phyloP scores from a whole-genome alignment of 164 flowering plant genomes.

The Nymphaea thermarum region DNA sequence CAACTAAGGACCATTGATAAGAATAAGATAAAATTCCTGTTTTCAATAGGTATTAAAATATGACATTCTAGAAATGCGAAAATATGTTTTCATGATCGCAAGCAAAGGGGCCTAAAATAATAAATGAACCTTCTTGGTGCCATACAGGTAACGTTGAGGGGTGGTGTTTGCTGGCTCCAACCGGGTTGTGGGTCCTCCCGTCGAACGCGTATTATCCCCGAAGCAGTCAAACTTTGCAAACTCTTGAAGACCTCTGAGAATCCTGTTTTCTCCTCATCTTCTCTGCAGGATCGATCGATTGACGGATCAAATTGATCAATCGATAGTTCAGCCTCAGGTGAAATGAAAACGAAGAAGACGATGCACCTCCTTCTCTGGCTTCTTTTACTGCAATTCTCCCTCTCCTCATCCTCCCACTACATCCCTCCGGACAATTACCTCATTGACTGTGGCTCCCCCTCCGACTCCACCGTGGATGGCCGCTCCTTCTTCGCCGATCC shows the following conservation, averaged over 20 bases:
- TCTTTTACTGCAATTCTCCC: background rate
- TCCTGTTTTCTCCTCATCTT: background rate
- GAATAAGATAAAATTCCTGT: no score
- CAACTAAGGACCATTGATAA: no score
- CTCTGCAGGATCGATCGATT: background rate
- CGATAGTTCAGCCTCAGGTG: background rate
- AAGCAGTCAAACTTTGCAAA: background rate
- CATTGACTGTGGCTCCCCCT: conserved; percentile 55
- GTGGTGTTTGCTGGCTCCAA: background rate
- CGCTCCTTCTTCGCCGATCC: conserved; percentile 5
- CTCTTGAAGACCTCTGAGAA: background rate
- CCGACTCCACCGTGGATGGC: conserved; percentile 23
- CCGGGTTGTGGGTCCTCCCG: background rate
- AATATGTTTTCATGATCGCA: no score
- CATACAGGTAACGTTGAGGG: no score
- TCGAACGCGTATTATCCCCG: background rate
- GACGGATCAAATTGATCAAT: background rate
- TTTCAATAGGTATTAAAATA: no score
- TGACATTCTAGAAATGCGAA: no score
- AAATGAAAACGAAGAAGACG: background rate
- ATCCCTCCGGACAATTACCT: conserved; percentile 22
- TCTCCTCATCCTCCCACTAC: background rate
- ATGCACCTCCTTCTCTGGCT: background rate
- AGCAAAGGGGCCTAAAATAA: no score
- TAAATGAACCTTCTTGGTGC: no score